Evolutionary conservation across 2,329 filamentous ascomycete genomes (phyloP).

Genomic region (Tolypocladium ophioglossoides): DNA sequence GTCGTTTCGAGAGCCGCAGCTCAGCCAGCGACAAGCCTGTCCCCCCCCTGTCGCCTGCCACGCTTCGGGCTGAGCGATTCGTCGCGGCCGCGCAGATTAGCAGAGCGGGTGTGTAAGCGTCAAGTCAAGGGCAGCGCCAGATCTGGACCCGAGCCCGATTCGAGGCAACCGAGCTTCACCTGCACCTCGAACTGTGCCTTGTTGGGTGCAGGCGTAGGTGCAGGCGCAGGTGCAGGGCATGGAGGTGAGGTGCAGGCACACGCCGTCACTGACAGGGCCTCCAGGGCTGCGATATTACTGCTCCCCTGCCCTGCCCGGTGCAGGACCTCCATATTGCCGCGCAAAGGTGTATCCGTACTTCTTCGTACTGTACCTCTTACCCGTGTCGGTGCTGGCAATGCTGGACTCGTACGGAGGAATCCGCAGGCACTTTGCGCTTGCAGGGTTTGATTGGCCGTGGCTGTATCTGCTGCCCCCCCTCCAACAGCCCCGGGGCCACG

Average conservation of each 20-base stretch:
- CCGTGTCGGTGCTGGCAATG: background rate
- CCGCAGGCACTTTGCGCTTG: background rate
- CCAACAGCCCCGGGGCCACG: background rate
- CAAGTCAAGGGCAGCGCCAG: background rate
- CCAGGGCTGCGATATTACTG: background rate
- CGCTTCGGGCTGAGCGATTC: background rate
- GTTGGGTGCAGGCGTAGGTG: background rate
- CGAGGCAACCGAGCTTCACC: background rate
- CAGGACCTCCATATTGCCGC: too few relatives aligned
- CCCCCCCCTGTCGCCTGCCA: constrained; percentile 1
- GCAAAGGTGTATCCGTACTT: background rate
- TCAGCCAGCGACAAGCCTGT: constrained; percentile 4
- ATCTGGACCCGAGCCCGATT: background rate
- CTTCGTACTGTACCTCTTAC: too few relatives aligned
- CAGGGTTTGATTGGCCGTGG: constrained; percentile 1
- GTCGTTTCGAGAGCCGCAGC: constrained; percentile 8
- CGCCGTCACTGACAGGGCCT: background rate
- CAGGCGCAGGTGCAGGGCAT: background rate
- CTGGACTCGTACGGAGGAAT: background rate
- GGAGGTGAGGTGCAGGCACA: background rate
- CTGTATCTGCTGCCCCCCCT: background rate
- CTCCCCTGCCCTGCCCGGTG: background rate
- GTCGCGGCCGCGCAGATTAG: background rate
- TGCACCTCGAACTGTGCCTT: background rate
- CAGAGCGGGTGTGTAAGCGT: background rate